Evolutionary conservation across 2,329 filamentous ascomycete genomes (phyloP).

Genomic region (Botrytis deweyae): DNA sequence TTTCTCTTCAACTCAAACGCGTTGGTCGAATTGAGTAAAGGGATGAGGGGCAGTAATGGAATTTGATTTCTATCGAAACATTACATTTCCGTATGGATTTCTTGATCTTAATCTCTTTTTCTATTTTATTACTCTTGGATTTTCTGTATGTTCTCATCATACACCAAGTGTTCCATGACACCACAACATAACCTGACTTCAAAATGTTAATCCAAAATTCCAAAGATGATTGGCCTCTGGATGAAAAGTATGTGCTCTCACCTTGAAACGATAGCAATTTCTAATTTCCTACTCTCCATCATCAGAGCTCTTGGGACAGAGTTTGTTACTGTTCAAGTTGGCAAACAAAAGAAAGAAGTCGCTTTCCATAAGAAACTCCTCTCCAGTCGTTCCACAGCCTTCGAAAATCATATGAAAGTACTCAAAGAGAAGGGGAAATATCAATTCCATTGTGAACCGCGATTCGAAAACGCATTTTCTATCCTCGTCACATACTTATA

Average conservation of each 20-base stretch:
- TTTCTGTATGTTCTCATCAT: background rate
- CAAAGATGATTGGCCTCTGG: constrained; percentile 17
- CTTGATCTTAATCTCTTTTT: background rate
- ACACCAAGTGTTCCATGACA: background rate
- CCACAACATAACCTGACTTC: background rate
- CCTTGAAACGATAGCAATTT: background rate
- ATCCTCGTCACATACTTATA: constrained; percentile 19
- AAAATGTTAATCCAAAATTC: background rate
- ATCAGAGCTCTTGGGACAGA: constrained; percentile 14
- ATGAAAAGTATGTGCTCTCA: constrained; percentile 4
- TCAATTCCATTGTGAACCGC: constrained; percentile 18
- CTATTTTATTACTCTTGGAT: background rate
- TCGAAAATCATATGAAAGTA: constrained; percentile 16
- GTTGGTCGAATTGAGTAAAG: background rate
- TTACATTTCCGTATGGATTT: background rate
- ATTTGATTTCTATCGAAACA: background rate
- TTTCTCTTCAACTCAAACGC: background rate
- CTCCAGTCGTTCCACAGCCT: constrained; percentile 19
- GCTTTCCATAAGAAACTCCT: constrained; percentile 21
- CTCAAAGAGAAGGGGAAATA: constrained; percentile 19
- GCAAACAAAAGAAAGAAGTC: constrained; percentile 17
- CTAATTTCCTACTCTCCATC: background rate
- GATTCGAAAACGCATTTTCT: constrained; percentile 18
- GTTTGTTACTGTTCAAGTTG: constrained; percentile 17
- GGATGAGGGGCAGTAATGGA: background rate